These are phyloP conservation scores for Zymoseptoria pseudotritici DNA, from an alignment of 2,329 filamentous ascomycete species.

Conservation along the genomic window DNA sequence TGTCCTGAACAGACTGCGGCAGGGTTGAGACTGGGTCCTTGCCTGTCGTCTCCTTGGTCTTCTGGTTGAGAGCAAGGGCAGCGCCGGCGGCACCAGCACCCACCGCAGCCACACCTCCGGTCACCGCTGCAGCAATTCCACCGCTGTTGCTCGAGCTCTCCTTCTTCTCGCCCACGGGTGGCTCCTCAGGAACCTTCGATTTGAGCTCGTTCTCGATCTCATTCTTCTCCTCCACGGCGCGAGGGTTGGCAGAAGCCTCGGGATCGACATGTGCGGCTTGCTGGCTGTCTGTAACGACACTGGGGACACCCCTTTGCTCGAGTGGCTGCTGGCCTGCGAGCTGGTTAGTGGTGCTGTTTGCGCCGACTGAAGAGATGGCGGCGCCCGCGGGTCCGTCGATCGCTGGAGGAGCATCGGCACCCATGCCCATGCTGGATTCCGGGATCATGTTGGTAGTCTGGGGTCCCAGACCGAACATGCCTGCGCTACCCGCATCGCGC, in stretches of 20 bases:
- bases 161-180: conserved; percentile 22
- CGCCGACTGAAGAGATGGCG: conserved; percentile 10
- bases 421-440: conserved; percentile 73
- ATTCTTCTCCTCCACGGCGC: conserved; percentile 64
- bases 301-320: conserved; percentile 46
- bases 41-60: conserved; percentile 34
- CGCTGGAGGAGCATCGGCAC: conserved; percentile 24
- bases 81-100: conserved; percentile 36
- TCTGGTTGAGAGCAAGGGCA: conserved; percentile 31
- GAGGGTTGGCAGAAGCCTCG: conserved; percentile 59
- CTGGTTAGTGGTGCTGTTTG: conserved; percentile 35
- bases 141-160: conserved; percentile 54
- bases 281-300: conserved; percentile 65
- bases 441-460: conserved; percentile 63
- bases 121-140: conserved; percentile 36
- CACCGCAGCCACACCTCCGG: conserved; percentile 33
- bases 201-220: conserved; percentile 64
- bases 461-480: conserved; percentile 42
- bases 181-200: conserved; percentile 49
- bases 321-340: conserved; percentile 40
- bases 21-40: conserved; percentile 43
- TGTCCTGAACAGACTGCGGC: conserved; percentile 38
- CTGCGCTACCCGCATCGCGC: conserved; percentile 31
- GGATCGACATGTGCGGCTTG: conserved; percentile 53
- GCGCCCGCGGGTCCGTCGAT: conserved; percentile 10